phyloP scores from a whole-genome alignment of 2,329 filamentous ascomycete species.

The Chrysosphaeria jannelii region DNA sequence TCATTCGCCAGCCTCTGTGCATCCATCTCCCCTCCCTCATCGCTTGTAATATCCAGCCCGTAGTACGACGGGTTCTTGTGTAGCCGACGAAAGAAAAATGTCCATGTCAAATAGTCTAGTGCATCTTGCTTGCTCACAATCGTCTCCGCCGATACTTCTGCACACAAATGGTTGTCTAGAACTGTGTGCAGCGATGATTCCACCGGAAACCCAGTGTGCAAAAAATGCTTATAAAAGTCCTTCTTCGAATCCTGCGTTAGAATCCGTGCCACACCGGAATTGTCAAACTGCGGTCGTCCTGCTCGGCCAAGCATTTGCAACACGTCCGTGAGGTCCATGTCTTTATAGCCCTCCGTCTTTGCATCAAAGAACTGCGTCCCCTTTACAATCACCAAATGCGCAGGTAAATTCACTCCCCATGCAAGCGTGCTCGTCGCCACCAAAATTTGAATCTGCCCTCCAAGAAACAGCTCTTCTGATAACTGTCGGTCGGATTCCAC shows the following conservation, averaged over 20 bases:
- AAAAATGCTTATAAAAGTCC: conserved; percentile 96
- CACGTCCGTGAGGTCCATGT: conserved; percentile 97
- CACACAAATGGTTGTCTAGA: conserved; percentile 83
- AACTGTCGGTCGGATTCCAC: conserved; percentile 82
- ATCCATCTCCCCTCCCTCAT: conserved; percentile 29
- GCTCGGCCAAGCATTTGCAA: conserved; percentile 93
- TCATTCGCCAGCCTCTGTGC: conserved; percentile 76
- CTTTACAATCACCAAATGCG: conserved; percentile 90
- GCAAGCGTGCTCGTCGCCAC: conserved; percentile 88
- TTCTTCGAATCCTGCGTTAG: conserved; percentile 96
- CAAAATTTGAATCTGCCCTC: conserved; percentile 94
- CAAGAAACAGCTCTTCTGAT: conserved; percentile 77
- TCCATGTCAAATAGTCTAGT: conserved; percentile 93
- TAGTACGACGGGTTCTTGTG: conserved; percentile 99
- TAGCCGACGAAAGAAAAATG: conserved; percentile 88
- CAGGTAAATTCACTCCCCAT: conserved; percentile 93
- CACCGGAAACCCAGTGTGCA: conserved; percentile 92
- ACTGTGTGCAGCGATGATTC: conserved; percentile 92
- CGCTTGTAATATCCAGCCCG: conserved; percentile 71
- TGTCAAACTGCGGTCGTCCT: conserved; percentile 86
- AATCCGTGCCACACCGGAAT: conserved; percentile 81
- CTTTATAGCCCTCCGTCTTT: conserved; percentile 89
- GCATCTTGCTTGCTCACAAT: conserved; percentile 89
- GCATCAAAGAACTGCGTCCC: conserved; percentile 96
- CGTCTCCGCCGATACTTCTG: conserved; percentile 80